phyloP scores from a whole-genome alignment of 345 rosid species.

The Linum usitatissimum region DNA sequence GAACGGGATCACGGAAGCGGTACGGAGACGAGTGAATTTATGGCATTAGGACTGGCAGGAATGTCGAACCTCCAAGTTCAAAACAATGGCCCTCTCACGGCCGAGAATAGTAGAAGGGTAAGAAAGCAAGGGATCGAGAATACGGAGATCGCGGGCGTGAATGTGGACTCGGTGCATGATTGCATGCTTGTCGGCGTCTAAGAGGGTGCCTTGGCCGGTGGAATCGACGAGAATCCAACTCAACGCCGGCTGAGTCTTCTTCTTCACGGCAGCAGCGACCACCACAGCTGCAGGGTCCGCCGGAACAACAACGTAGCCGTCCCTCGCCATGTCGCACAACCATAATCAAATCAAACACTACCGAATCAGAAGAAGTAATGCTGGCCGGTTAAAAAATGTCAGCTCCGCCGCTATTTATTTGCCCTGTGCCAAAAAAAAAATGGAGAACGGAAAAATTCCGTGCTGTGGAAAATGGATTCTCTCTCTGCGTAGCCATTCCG shows the following conservation, averaged over 20 bases:
- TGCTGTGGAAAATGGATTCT: too few relatives aligned
- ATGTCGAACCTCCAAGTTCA: conserved; percentile 37
- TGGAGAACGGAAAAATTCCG: too few relatives aligned
- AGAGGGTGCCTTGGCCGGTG: conserved; percentile 22
- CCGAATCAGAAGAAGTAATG: too few relatives aligned
- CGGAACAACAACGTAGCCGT: background rate
- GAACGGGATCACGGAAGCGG: background rate
- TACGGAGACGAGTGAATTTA: background rate
- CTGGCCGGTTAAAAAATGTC: too few relatives aligned
- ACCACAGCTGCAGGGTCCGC: background rate
- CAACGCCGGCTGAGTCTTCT: conserved; percentile 29
- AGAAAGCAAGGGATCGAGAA: conserved; percentile 42
- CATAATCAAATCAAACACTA: too few relatives aligned
- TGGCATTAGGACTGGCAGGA: background rate
- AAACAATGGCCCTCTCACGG: conserved; percentile 40
- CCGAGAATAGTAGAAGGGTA: conserved; percentile 45
- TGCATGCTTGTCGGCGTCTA: conserved; percentile 44
- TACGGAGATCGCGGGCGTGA: conserved; percentile 50
- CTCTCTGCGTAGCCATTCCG: too few relatives aligned
- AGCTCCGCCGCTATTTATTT: too few relatives aligned
- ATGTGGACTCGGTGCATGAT: conserved; percentile 46
- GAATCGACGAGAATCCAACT: conserved; percentile 37
- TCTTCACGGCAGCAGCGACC: conserved; percentile 14
- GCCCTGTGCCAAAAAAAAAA: too few relatives aligned
- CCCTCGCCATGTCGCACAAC: background rate